Evolutionary conservation across 768 basidiomycete species (phyloP), one percentile per base, ranked within the genome.

Genomic region (Trametes meyenii): DNA sequence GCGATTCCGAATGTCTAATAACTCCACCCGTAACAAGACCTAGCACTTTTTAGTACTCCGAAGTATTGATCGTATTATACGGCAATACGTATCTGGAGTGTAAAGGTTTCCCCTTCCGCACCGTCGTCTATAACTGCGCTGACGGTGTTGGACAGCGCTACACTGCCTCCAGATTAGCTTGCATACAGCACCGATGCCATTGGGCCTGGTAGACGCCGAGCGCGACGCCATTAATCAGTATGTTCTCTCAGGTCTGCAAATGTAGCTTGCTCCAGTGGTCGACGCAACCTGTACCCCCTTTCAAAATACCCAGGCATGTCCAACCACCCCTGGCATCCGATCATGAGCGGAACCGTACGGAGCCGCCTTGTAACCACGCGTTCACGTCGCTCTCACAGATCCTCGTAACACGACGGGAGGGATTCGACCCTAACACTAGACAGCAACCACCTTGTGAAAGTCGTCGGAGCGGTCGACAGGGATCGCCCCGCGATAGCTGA

Each of bases 161-260:
- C 26, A 40, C 36, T 38, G 50, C 26, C 21, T 19, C 50, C 14
- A 35, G 35, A 48, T 50, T 50, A 23, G 24, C 36, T 56, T 62
- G 44, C 61, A 62, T 62, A 62, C 61, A 51, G 33, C 44, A 52
- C 40, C 5, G 14, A 42, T 13, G 35, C 55, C n/a, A 62, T 62
- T 62, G 61, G 60, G 50, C 43, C 36, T 26, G 8, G 26, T 29
- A 45, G 21, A 55, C 61, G 61, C 55, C 61, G 21, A 43, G 19
- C 33, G 14, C 24, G 45, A 39, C 13, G 29, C 36, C 29, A 49
- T 61, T 16, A 39, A 57, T 56, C 55, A 62, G 42, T 58, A 44
- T 26, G 60, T 49, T 36, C 48, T 38, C 50, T 21, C 36, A n/a
- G n/a, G 6, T 33, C 23, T 17, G 16, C 33, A 51, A 55, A 50